Base-by-base conservation (phyloP, 2,329 filamentous ascomycete species). In the Fusarium buxicola region DNA sequence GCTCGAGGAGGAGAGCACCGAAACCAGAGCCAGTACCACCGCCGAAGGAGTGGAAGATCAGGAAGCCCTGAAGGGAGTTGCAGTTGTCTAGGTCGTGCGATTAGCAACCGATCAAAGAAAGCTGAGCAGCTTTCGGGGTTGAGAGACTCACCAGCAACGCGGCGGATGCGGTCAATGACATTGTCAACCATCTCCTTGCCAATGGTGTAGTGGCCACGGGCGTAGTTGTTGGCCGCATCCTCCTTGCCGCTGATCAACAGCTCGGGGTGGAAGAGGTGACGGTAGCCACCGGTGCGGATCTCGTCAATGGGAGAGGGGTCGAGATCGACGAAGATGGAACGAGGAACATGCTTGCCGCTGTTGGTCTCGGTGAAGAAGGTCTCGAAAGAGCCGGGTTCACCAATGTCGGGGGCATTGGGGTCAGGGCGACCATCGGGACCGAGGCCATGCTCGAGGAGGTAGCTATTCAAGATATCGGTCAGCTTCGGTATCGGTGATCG, bases 221-320 rank as follows among this genome's bases (percentile, higher is more conserved):
- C 89, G 73, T 91, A 91, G 83, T 91, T 91, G 81, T 91, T 91
- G 79, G 88, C 87, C 57, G 89, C 88, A 84, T 91, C 89, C 77
- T 91, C 89, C 83, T 91, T 91, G 78, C 88, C 88, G 76, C 85
- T 90, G 74, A 91, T 86, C 73, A 91, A 78, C 69, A 88, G 82
- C 81, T 91, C 88, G 40, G 88, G 88, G 79, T 91, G 88, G 82
- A 90, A 91, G 60, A 91, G 84, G 73, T 88, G 83, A 70, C 87
- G 86, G 80, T 90, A 91, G 65, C 72, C 61, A 58, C 88, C 88
- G 51, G 87, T 90, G 58, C 88, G 86, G 78, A 91, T 90, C 82
- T 91, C 89, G 71, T 91, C 89, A 69, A 91, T 89, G 58, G 88
- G 88, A 54, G 88, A 90, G 51, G 89, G 87, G 79, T 91, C 88